phyloP scores from a whole-genome alignment of 2,329 filamentous ascomycete genomes.

The Nothophoma quercina region DNA sequence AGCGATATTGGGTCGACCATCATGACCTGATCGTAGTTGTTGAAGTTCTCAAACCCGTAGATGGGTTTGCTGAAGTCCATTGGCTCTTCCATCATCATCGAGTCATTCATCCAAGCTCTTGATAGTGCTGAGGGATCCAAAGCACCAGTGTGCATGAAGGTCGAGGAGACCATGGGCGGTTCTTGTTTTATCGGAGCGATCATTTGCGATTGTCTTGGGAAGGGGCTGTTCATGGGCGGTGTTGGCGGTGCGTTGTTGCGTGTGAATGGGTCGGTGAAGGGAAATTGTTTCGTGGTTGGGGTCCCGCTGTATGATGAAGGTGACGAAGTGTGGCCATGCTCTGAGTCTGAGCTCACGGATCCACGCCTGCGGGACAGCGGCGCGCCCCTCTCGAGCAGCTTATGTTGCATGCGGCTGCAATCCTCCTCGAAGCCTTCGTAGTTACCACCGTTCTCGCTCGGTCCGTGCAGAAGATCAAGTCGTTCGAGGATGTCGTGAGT shows the following conservation, averaged over 20 bases:
- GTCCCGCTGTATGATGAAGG: slow-evolving; percentile 49
- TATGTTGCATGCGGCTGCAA: slow-evolving; percentile 62
- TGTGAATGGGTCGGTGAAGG: slow-evolving; percentile 41
- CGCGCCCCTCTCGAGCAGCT: slow-evolving; percentile 61
- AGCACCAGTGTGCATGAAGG: slow-evolving; percentile 39
- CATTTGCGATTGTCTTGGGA: slow-evolving; percentile 45
- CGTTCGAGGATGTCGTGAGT: slow-evolving; percentile 70
- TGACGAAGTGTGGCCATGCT: slow-evolving; percentile 57
- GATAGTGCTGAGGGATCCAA: slow-evolving; percentile 43
- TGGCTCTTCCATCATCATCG: slow-evolving; percentile 48
- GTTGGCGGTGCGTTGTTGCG: slow-evolving; percentile 48
- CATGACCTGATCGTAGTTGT: slow-evolving; percentile 41
- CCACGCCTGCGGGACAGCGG: slow-evolving; percentile 61
- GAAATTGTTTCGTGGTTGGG: slow-evolving; percentile 44
- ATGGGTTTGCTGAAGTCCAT: slow-evolving; percentile 47
- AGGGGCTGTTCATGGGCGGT: slow-evolving; percentile 50
- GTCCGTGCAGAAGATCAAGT: slow-evolving; percentile 64
- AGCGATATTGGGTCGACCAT: slow-evolving; percentile 46
- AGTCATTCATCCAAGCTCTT: slow-evolving; percentile 42
- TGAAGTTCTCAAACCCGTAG: slow-evolving; percentile 43
- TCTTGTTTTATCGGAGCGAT: slow-evolving; percentile 43
- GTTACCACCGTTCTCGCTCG: slow-evolving; percentile 54
- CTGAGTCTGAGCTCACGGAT: slow-evolving; percentile 66
- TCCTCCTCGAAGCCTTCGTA: slow-evolving; percentile 66
- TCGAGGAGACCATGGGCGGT: slow-evolving; percentile 36